Percentiles rank a stretch among this genome's conserved stretches.
phyloP scores from a whole-genome alignment of 2,329 filamentous ascomycete genomes.

The Botryotinia globosa region DNA sequence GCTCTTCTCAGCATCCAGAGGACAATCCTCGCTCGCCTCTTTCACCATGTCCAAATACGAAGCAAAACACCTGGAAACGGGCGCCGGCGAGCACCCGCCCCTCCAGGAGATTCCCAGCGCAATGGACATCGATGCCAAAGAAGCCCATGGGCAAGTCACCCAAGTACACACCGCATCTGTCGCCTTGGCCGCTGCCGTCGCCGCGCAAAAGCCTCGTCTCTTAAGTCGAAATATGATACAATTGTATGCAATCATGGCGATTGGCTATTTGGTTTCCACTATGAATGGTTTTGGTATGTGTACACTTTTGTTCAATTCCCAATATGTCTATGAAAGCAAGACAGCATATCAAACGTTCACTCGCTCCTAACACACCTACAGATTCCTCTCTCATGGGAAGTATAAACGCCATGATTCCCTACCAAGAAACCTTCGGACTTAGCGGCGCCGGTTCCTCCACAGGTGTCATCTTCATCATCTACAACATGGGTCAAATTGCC shows the following conservation, averaged over 20 bases:
- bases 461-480: conserved; percentile 49
- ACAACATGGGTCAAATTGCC: conserved; percentile 43
- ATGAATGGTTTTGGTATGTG: conserved; percentile 51
- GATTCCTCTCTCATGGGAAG: conserved; percentile 44
- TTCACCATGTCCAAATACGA: neutral
- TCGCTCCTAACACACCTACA: neutral
- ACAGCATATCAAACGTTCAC: neutral
- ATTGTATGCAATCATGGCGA: conserved; percentile 42
- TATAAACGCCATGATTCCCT: conserved; percentile 47
- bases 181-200: conserved; percentile 38
- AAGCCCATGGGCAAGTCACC: neutral
- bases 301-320: neutral
- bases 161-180: conserved; percentile 42
- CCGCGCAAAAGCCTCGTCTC: conserved; percentile 38
- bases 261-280: conserved; percentile 47
- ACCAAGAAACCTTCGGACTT: conserved; percentile 40
- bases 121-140: neutral
- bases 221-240: conserved; percentile 46
- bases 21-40: neutral
- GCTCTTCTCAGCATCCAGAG: neutral
- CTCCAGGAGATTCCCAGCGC: neutral
- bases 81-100: neutral
- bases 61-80: neutral
- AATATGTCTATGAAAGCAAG: neutral
- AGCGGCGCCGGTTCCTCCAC: conserved; percentile 47